Evolutionary conservation across 768 basidiomycete genomes (phyloP).

Genomic region (Rubroboletus pulcherrimus): DNA sequence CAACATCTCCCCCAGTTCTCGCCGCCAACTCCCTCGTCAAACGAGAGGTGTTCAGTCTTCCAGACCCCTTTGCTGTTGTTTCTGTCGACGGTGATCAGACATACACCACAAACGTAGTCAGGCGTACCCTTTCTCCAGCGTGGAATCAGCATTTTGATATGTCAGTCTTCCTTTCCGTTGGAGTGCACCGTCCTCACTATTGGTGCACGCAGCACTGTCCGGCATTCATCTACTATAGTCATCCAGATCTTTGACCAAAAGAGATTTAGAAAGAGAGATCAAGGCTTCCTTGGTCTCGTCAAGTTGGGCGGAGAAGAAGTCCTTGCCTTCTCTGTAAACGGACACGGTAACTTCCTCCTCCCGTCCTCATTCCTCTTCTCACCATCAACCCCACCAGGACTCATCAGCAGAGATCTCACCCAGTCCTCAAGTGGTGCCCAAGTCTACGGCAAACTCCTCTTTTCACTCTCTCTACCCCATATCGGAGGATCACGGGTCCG

Average conservation of each 20-base stretch:
- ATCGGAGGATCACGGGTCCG: constrained; percentile 20
- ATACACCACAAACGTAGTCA: constrained; percentile 69
- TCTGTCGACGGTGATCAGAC: constrained; percentile 85
- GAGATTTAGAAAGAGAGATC: constrained; percentile 84
- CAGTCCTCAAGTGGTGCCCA: constrained; percentile 32
- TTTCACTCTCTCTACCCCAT: constrained; percentile 50
- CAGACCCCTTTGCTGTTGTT: constrained; percentile 86
- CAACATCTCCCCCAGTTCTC: constrained; percentile 51
- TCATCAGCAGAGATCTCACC: constrained; percentile 62
- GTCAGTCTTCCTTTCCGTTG: constrained; percentile 41
- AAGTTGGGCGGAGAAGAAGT: constrained; percentile 55
- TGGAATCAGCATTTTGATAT: constrained; percentile 88
- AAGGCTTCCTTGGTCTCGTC: constrained; percentile 65
- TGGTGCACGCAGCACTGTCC: constrained; percentile 50
- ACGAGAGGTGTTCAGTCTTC: constrained; percentile 74
- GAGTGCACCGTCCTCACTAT: constrained; percentile 3
- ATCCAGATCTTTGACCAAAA: constrained; percentile 91
- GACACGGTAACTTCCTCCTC: constrained; percentile 36
- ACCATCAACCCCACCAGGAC: constrained; percentile 38
- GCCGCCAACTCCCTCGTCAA: constrained; percentile 73
- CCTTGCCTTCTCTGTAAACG: constrained; percentile 44
- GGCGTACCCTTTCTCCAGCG: constrained; percentile 63
- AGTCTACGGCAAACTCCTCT: constrained; percentile 80
- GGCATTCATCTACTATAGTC: constrained; percentile 67
- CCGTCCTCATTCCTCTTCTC: background rate